Base-by-base conservation (phyloP, 805 yeast genomes). In the Monosporozyma yasuniensis region DNA sequence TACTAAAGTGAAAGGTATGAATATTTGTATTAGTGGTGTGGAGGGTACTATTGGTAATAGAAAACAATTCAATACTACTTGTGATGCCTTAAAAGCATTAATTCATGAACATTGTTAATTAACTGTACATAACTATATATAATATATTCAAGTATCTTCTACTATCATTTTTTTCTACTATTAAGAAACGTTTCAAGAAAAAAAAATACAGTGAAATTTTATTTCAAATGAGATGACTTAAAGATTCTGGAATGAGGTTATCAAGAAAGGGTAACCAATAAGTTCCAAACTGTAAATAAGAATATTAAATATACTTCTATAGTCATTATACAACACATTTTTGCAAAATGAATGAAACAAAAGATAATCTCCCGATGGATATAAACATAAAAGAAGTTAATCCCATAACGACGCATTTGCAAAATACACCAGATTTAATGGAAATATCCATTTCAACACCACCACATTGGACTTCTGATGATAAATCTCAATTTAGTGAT, bases 1-100 rank as follows among this genome's bases (percentile, higher is more conserved):
- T 16, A 60, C 64, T 3, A 50, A 54, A 39, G 46, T 37, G 4
- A 54, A 53, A 18, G 65, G 66, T 21, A 54, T 61, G 56, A 56
- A 57, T 30, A 32, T 61, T 16, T 49, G 49, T 38, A 16, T 58
- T 35, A 55, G 55, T 46, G 52, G 50, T 18, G 56, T 54, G 3
- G 51, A 54, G 47, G 61, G 57, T 14, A 50, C 61, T 14, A 12
- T 47, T 6, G 37, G 47, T 12, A 30, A 41, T 23, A 45, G 47
- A 47, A 32, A 21, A 4, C 50, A 48, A 2, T 47, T 50, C 11
- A 42, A 35, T n/a, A 16, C 9, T 7, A 14, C 22, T 10, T 37
- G 46, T 21, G 39, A 41, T 16, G 34, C 37, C 22, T 44, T 41
- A 4, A 47, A 28, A 25, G 32, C 28, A 35, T 16, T 28, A 8